These are phyloP conservation scores for Nicotiana otophora DNA, from an alignment of 257 asterid species.

Conservation along the genomic window DNA sequence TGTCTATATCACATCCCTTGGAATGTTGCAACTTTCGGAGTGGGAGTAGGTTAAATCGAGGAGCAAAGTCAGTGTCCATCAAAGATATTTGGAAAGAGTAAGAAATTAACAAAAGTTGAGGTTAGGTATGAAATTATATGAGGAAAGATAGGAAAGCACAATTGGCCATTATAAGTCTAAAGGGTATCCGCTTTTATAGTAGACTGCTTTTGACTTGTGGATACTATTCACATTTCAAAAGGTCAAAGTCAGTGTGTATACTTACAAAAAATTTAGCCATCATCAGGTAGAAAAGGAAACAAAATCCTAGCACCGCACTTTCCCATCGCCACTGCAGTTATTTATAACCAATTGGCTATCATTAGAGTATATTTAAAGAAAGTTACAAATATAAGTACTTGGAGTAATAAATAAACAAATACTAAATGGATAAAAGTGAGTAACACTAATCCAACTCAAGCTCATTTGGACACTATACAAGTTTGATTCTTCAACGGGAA, in stretches of 20 bases:
- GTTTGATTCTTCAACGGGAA: neutral
- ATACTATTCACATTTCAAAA: neutral
- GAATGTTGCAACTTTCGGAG: neutral
- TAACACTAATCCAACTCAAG: too few relatives aligned
- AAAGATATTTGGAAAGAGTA: too few relatives aligned
- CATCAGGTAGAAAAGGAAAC: conserved; percentile 84
- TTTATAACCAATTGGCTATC: neutral
- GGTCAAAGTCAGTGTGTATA: conserved; percentile 1
- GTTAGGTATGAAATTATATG: neutral
- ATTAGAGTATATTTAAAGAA: neutral
- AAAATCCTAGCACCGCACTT: conserved; percentile 78
- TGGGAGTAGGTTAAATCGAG: neutral
- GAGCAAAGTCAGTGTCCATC: neutral
- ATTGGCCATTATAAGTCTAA: neutral
- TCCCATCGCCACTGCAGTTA: conserved; percentile 98
- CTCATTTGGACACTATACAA: too few relatives aligned
- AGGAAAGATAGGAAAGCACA: neutral
- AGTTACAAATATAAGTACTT: neutral
- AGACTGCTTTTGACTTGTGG: neutral
- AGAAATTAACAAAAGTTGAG: neutral
- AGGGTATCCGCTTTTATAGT: neutral
- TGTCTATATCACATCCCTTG: too few relatives aligned
- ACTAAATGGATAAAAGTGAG: too few relatives aligned
- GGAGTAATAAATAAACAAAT: neutral
- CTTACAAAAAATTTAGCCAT: conserved; percentile 77